Percentiles rank a stretch among this genome's conserved stretches.
phyloP scores from a whole-genome alignment of 345 rosid genomes.

The Eucalyptus marginata region DNA sequence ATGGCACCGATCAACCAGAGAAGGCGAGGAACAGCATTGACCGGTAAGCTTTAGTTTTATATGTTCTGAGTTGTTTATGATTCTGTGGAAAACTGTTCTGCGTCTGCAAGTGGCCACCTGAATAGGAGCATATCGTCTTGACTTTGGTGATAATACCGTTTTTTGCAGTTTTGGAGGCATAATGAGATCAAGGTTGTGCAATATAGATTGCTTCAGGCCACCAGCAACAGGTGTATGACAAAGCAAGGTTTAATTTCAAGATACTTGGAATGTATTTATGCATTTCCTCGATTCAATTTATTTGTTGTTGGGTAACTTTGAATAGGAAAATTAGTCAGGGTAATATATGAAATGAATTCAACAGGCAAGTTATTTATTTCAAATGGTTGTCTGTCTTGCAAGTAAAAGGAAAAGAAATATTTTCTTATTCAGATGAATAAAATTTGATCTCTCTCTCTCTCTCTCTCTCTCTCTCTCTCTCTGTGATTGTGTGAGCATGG shows the following conservation, averaged over 20 bases:
- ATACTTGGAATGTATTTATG: constrained; percentile 2
- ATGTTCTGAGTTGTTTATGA: not conserved
- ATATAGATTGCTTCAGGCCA: constrained; percentile 86
- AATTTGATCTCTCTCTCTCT: not conserved
- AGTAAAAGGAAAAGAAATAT: not conserved
- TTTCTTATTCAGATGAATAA: not conserved
- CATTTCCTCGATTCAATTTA: not conserved
- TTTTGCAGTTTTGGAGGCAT: constrained; percentile 71
- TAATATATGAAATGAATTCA: constrained; percentile 11
- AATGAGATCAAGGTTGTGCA: constrained; percentile 81
- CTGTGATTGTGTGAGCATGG: not conserved
- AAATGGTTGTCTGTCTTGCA: not conserved
- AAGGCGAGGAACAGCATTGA: constrained; percentile 68
- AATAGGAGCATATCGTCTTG: not conserved
- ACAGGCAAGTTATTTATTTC: not conserved
- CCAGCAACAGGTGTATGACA: constrained; percentile 35
- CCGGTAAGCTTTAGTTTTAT: constrained; percentile 27
- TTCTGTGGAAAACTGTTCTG: not conserved
- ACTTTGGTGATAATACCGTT: not conserved
- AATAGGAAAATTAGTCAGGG: constrained; percentile 5
- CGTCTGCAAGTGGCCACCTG: not conserved
- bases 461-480: not conserved
- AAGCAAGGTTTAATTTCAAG: constrained; percentile 2
- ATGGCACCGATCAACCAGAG: constrained; percentile 33
- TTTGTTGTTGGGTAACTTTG: constrained; percentile 2